Evolutionary conservation across 2,329 filamentous ascomycete species (phyloP), one percentile per base, ranked within the genome.

Genomic region (Claviceps quebecensis): DNA sequence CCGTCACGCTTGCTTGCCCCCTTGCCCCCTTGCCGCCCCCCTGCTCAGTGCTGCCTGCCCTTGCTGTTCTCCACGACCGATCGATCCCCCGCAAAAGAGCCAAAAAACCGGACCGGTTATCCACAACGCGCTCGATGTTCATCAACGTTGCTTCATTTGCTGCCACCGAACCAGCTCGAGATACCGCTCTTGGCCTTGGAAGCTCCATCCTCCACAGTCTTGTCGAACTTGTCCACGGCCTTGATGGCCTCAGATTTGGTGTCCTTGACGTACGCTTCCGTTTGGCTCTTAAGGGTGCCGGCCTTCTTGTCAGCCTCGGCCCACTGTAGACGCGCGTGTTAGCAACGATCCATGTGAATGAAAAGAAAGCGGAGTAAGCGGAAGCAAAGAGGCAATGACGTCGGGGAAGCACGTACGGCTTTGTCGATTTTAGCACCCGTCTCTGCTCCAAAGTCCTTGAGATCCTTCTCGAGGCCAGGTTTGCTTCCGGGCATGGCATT

Each of bases 141-240:
- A 16, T 8, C 11, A 29, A 45, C 29, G 13, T 23, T 14, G 7
- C 17, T 11, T 56, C 68, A 68, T 60, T 61, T 61, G 48, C 78
- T 60, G 47, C 78, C 83, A 52, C 88, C 84, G 62, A 96, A 95
- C 90, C 89, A 96, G 65, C 85, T 79, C 43, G 84, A 86, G 60
- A 95, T 68, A 56, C 85, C 84, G 61, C 81, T 80, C 81, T 95
- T 95, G 45, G 88, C 86, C 73, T 95, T 85, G 49, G 81, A 69
- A 4, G 88, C 81, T 57, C 82, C 81, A 57, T 86, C 74, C 72
- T 90, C 86, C 49, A 95, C 84, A 58, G 81, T 89, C 61, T 81
- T 79, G 70, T 95, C 90, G 61, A 90, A 83, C 66, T 84, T 80
- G 68, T 96, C 84, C 49, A 93, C 80, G 62, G 88, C 86, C 65